These are phyloP conservation scores for Rhododendron griersonianum DNA, from an alignment of 148 eudicot species.

Conservation along the genomic window DNA sequence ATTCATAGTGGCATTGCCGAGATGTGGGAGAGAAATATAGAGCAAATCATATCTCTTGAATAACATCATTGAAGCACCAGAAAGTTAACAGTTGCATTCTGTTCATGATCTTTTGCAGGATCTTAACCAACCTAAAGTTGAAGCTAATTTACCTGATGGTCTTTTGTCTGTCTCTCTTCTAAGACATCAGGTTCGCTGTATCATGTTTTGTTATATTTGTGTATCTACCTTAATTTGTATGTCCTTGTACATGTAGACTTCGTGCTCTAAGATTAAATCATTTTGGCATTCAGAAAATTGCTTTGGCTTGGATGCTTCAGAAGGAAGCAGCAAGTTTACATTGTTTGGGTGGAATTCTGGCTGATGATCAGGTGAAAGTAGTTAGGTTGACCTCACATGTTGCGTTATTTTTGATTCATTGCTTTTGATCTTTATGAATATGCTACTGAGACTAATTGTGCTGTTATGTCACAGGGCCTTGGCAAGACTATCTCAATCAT, in stretches of 20 bases:
- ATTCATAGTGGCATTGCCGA: neutral
- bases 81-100: neutral
- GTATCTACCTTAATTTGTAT: neutral
- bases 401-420: neutral
- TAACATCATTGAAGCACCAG: neutral
- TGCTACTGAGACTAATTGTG: constrained; percentile 5
- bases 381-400: neutral
- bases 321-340: constrained; percentile 66
- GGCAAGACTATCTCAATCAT: constrained; percentile 93
- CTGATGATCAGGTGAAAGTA: constrained; percentile 89
- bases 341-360: constrained; percentile 93
- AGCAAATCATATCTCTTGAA: neutral
- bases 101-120: constrained; percentile 49
- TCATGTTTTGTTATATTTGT: constrained; percentile 12
- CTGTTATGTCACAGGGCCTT: constrained; percentile 63
- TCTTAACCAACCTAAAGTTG: constrained; percentile 63
- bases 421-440: neutral
- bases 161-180: constrained; percentile 74
- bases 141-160: constrained; percentile 64
- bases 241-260: neutral
- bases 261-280: neutral
- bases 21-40: neutral
- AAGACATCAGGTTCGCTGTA: constrained; percentile 73
- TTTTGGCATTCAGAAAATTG: constrained; percentile 66
- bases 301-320: constrained; percentile 93